phyloP scores from a whole-genome alignment of 345 rosid species.

The Hypericum androsaemum region DNA sequence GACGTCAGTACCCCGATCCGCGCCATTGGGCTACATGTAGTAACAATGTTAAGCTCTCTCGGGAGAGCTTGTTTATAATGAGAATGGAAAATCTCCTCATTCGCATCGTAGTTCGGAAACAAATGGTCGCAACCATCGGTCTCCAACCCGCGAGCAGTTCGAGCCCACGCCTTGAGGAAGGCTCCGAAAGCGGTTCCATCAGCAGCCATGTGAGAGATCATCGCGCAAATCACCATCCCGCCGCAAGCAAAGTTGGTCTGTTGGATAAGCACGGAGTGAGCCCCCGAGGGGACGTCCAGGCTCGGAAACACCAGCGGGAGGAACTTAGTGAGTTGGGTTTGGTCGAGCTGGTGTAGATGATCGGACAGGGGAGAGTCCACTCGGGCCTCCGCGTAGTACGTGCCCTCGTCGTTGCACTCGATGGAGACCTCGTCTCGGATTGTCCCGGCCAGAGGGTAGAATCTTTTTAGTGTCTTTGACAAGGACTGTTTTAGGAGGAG shows the following conservation, averaged over 20 bases:
- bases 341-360: not conserved
- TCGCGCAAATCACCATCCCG: not conserved
- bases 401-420: constrained; percentile 9
- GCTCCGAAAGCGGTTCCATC: not conserved
- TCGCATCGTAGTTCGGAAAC: too few species aligned
- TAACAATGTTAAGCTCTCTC: too few species aligned
- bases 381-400: constrained; percentile 1
- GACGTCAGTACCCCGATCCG: too few species aligned
- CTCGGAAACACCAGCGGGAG: not conserved
- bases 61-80: too few species aligned
- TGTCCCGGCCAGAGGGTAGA: constrained; percentile 9
- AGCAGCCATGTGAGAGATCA: not conserved
- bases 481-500: constrained; percentile 7
- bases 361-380: not conserved
- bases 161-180: not conserved
- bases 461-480: constrained; percentile 7
- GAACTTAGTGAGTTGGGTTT: not conserved
- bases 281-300: not conserved
- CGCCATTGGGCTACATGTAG: too few species aligned
- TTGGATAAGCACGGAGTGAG: not conserved
- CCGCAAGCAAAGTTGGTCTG: not conserved
- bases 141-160: not conserved
- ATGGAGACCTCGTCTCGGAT: constrained; percentile 4
- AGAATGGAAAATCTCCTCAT: too few species aligned
- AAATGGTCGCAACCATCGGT: not conserved